Conservation (phyloP, 2,329 filamentous ascomycete species). For the Fusarium secorum region DNA sequence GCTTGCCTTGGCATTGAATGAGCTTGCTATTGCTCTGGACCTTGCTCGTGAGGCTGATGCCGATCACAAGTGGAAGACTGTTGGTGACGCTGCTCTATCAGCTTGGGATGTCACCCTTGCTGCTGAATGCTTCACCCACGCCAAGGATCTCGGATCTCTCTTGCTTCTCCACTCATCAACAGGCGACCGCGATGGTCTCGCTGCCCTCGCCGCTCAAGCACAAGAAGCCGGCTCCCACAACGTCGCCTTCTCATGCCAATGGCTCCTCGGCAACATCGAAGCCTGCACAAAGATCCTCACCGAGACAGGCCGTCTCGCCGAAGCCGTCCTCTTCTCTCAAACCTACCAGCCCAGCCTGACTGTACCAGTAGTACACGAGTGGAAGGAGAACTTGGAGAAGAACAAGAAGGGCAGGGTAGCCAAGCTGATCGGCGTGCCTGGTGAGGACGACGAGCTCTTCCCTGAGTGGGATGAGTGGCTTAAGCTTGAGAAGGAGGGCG, state of each 20-base stretch:
- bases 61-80: constrained; percentile 98
- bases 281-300: constrained; percentile 82
- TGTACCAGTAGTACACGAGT: constrained; percentile 71
- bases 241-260: constrained; percentile 88
- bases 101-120: constrained; percentile 89
- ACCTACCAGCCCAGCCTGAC: constrained; percentile 91
- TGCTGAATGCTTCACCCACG: constrained; percentile 90
- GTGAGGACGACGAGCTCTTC: constrained; percentile 86
- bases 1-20: constrained; percentile 81
- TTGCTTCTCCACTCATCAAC: constrained; percentile 89
- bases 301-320: constrained; percentile 80
- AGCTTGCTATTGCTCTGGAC: constrained; percentile 84
- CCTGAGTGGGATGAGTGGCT: constrained; percentile 96
- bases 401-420: constrained; percentile 85
- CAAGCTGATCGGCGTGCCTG: constrained; percentile 83
- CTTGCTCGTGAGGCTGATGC: constrained; percentile 84
- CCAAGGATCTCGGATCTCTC: constrained; percentile 88
- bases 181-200: constrained; percentile 77
- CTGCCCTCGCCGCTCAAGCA: constrained; percentile 76
- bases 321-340: constrained; percentile 91
- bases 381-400: constrained; percentile 87
- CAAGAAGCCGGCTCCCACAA: constrained; percentile 84
- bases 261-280: constrained; percentile 84
- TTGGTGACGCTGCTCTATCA: constrained; percentile 87
- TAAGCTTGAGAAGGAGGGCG: constrained; percentile 77